Percentiles rank a stretch among this genome's conserved stretches.
Conservation (phyloP, 257 asterid genomes). For the Forsythia viridissima region DNA sequence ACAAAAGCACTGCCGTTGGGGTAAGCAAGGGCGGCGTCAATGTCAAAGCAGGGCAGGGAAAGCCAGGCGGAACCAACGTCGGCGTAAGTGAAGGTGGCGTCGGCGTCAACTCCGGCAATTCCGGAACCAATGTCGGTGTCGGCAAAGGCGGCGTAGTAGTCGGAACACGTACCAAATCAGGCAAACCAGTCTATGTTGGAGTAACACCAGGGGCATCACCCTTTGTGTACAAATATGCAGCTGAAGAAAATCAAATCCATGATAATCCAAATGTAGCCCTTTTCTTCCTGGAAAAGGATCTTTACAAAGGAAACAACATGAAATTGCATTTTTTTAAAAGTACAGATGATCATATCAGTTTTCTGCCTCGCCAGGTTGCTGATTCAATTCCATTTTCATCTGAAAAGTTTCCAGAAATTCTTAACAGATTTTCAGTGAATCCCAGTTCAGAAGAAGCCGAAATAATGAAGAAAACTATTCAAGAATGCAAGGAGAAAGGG, state of each 20-base stretch:
- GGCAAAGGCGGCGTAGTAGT: conserved; percentile 56
- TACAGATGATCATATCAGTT: conserved; percentile 20
- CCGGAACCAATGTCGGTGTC: conserved; percentile 52
- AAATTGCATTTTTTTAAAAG: conserved; percentile 49
- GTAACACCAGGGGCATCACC: conserved; percentile 41
- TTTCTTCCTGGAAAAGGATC: conserved; percentile 67
- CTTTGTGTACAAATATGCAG: conserved; percentile 51
- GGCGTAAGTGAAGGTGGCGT: conserved; percentile 57
- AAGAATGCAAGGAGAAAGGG: conserved; percentile 61
- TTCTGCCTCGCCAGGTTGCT: conserved; percentile 61
- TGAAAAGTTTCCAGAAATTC: conserved; percentile 44
- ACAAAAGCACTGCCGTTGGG: conserved; percentile 34
- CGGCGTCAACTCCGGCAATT: conserved; percentile 41
- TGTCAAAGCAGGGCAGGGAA: conserved; percentile 26
- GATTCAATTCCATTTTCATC: conserved; percentile 77
- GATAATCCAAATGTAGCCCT: conserved; percentile 65
- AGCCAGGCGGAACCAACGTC: conserved; percentile 46
- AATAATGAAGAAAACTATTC: conserved; percentile 51
- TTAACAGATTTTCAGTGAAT: conserved; percentile 38
- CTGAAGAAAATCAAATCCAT: conserved; percentile 59
- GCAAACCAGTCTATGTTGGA: conserved; percentile 55
- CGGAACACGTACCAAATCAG: conserved; percentile 32
- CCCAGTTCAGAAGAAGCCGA: conserved; percentile 57
- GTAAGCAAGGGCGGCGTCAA: conserved; percentile 37
- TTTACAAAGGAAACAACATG: conserved; percentile 54